Evolutionary conservation across 2,329 filamentous ascomycete species (phyloP).

Genomic region (Aspergillus fischeri): DNA sequence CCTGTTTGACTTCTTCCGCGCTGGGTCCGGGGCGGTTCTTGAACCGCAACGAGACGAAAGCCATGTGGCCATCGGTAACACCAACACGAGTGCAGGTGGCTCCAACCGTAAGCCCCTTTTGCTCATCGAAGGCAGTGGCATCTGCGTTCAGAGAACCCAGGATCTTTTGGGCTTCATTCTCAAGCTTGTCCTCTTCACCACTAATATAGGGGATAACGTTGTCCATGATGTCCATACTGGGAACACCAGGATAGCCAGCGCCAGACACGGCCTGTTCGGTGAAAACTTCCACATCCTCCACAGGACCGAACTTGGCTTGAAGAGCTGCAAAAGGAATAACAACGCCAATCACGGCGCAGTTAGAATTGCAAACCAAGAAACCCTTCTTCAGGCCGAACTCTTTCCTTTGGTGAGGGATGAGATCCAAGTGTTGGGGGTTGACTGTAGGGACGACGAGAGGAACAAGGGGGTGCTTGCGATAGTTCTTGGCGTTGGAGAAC

Average conservation of each 20-base stretch:
- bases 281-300: slow-evolving; percentile 73
- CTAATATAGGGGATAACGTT: slow-evolving; percentile 92
- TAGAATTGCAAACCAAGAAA: slow-evolving; percentile 95
- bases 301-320: slow-evolving; percentile 78
- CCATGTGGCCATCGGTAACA: slow-evolving; percentile 93
- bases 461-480: slow-evolving; percentile 83
- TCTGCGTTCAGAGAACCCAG: slow-evolving; percentile 70
- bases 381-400: slow-evolving; percentile 72
- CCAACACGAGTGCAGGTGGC: slow-evolving; percentile 90
- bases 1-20: slow-evolving; percentile 71
- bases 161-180: slow-evolving; percentile 93
- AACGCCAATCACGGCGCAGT: slow-evolving; percentile 94
- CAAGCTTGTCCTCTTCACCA: slow-evolving; percentile 94
- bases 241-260: slow-evolving; percentile 65
- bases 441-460: slow-evolving; percentile 94
- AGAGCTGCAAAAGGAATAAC: slow-evolving; percentile 93
- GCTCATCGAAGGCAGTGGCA: slow-evolving; percentile 71
- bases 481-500: slow-evolving; percentile 98
- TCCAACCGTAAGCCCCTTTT: slow-evolving; percentile 68
- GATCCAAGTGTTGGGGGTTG: slow-evolving; percentile 79
- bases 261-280: slow-evolving; percentile 94
- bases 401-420: slow-evolving; percentile 83
- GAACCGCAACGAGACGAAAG: slow-evolving; percentile 87
- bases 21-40: slow-evolving; percentile 68
- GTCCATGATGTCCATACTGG: slow-evolving; percentile 92